Evolutionary conservation across 805 yeast species (phyloP).

Genomic region (Ascoidea tarda): DNA sequence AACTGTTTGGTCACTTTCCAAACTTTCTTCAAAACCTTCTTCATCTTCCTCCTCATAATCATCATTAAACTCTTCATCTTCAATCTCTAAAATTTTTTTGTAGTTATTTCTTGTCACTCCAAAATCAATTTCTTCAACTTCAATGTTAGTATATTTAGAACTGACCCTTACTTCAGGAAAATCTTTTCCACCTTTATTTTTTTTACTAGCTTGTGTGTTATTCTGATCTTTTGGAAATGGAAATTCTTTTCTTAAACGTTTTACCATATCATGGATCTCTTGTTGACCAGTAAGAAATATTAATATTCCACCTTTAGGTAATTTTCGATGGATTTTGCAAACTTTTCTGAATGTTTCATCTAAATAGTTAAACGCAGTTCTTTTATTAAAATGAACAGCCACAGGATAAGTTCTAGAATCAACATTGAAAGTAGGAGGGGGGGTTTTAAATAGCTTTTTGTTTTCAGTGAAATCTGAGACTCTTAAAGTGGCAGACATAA

Average conservation of each 20-base stretch:
- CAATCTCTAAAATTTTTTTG: slow-evolving; percentile 4
- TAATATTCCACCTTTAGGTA: slow-evolving; percentile 92
- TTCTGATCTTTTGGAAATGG: slow-evolving; percentile 27
- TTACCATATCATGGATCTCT: slow-evolving; percentile 72
- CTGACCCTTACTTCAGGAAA: slow-evolving; percentile 32
- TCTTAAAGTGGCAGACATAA: slow-evolving; percentile 95
- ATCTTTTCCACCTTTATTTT: slow-evolving; percentile 16
- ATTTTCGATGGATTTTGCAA: slow-evolving; percentile 67
- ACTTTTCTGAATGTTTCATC: slow-evolving; percentile 81
- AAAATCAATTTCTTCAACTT: slow-evolving; percentile 81
- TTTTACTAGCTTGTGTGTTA: slow-evolving; percentile 10
- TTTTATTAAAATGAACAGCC: slow-evolving; percentile 74
- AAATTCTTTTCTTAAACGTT: slow-evolving; percentile 50
- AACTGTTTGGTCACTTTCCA: slow-evolving; percentile 57
- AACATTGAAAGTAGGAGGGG: slow-evolving; percentile 83
- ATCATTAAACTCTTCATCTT: slow-evolving; percentile 11
- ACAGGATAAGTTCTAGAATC: slow-evolving; percentile 94
- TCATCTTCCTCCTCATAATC: slow-evolving; percentile 28
- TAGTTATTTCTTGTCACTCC: slow-evolving; percentile 23
- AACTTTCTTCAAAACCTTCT: slow-evolving; percentile 52
- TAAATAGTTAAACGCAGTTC: slow-evolving; percentile 63
- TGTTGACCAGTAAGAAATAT: slow-evolving; percentile 90
- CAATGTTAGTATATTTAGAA: slow-evolving; percentile 53
- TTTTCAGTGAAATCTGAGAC: slow-evolving; percentile 91
- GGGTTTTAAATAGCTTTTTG: slow-evolving; percentile 40